Conservation (phyloP, 2,329 filamentous ascomycete genomes). For the Lecanosticta acicola region DNA sequence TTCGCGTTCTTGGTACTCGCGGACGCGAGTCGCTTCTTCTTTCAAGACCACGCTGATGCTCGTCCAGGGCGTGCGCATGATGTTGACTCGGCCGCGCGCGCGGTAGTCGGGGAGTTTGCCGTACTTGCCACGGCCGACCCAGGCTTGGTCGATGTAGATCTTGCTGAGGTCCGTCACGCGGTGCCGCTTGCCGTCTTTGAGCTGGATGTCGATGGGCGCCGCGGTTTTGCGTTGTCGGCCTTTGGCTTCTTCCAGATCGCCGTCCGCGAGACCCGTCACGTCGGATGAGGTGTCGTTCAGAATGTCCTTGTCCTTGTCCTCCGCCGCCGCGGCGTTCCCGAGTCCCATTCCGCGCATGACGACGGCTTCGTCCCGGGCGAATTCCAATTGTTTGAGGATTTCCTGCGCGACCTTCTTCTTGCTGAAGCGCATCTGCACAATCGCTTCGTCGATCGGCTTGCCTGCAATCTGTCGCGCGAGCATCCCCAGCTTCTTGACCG, state of each 20-base stretch:
- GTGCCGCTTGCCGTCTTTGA: slow-evolving; percentile 69
- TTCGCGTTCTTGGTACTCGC: slow-evolving; percentile 70
- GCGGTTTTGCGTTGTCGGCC: neutral
- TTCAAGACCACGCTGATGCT: slow-evolving; percentile 77
- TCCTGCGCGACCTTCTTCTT: slow-evolving; percentile 88
- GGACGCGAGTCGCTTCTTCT: slow-evolving; percentile 84
- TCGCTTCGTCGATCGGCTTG: slow-evolving; percentile 89
- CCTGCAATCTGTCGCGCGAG: slow-evolving; percentile 83
- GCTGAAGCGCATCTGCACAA: slow-evolving; percentile 90
- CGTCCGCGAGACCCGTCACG: slow-evolving; percentile 5
- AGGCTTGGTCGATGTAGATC: slow-evolving; percentile 87
- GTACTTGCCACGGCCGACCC: slow-evolving; percentile 74
- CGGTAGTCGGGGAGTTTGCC: slow-evolving; percentile 61
- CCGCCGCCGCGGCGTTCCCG: slow-evolving; percentile 27
- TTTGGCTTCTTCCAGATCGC: slow-evolving; percentile 3
- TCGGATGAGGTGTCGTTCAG: slow-evolving; percentile 10
- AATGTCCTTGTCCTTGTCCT: slow-evolving; percentile 3
- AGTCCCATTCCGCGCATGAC: slow-evolving; percentile 81
- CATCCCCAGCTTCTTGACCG: slow-evolving; percentile 83
- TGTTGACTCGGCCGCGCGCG: slow-evolving; percentile 65
- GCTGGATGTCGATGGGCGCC: slow-evolving; percentile 54
- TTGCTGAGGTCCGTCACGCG: slow-evolving; percentile 67
- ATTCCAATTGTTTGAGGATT: slow-evolving; percentile 68
- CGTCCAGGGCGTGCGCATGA: slow-evolving; percentile 66
- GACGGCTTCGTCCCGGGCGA: slow-evolving; percentile 75